phyloP scores from a whole-genome alignment of 1,284 basidiomycete species.

The Bjerkandera adusta region DNA sequence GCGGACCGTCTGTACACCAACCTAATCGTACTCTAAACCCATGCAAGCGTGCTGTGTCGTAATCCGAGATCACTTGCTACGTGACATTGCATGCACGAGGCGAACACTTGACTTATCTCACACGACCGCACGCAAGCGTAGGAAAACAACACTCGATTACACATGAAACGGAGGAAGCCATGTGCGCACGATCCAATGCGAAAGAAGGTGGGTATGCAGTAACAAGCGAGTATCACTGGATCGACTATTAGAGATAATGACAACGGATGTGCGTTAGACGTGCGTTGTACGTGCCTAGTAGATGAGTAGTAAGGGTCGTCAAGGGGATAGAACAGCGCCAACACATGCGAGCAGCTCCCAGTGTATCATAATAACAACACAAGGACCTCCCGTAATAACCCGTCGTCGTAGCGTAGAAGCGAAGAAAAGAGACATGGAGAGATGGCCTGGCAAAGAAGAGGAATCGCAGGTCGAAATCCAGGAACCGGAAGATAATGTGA shows the following conservation, averaged over 20 bases:
- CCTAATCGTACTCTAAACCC: too few species aligned
- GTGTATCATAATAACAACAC: neutral
- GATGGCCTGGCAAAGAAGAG: conserved; percentile 24
- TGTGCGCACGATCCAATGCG: conserved; percentile 51
- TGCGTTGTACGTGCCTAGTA: conserved; percentile 19
- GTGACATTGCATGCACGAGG: too few species aligned
- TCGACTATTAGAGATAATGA: conserved; percentile 33
- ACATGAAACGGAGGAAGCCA: conserved; percentile 48
- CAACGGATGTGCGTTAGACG: conserved; percentile 21
- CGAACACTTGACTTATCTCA: too few species aligned
- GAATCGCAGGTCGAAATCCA: conserved; percentile 30
- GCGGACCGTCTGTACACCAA: too few species aligned
- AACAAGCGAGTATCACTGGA: conserved; percentile 32
- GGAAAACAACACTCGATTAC: conserved; percentile 48
- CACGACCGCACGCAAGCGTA: conserved; percentile 8
- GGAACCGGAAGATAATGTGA: conserved; percentile 33
- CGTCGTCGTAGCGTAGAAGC: conserved; percentile 50
- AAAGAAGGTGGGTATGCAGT: conserved; percentile 49
- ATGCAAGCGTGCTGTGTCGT: too few species aligned
- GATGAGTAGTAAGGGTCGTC: conserved; percentile 25
- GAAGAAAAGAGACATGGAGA: conserved; percentile 23
- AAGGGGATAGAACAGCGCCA: conserved; percentile 30
- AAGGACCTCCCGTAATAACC: conserved; percentile 28
- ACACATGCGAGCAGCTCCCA: neutral
- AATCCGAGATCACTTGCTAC: too few species aligned